These are phyloP conservation scores for Rhynchosporium graminicola DNA, from an alignment of 2,329 filamentous ascomycete genomes.

Conservation along the genomic window DNA sequence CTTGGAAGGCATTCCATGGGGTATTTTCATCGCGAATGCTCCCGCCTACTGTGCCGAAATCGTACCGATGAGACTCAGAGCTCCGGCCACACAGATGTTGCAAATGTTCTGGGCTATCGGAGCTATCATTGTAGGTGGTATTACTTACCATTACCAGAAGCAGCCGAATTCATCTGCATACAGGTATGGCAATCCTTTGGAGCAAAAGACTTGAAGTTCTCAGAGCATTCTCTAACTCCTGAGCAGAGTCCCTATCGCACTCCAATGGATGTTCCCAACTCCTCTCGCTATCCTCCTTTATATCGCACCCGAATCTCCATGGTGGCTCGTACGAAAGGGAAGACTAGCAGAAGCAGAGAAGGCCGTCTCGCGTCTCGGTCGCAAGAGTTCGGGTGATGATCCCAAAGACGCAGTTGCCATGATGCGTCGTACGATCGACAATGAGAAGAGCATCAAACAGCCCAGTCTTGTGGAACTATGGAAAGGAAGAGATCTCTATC, in stretches of 20 bases:
- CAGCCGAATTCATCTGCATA: conserved; percentile 42
- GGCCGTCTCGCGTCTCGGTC: conserved; percentile 53
- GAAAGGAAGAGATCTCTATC: conserved; percentile 55
- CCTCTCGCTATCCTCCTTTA: conserved; percentile 52
- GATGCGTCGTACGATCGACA: conserved; percentile 58
- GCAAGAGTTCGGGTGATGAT: conserved; percentile 40
- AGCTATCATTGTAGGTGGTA: conserved; percentile 58
- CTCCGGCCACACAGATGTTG: conserved; percentile 60
- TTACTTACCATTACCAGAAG: conserved; percentile 55
- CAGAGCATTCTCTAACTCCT: conserved; percentile 39
- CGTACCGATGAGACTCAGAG: conserved; percentile 58
- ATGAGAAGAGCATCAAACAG: conserved; percentile 50
- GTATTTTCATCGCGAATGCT: conserved; percentile 65
- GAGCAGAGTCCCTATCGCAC: conserved; percentile 50
- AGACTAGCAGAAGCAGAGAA: conserved; percentile 44
- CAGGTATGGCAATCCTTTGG: conserved; percentile 41
- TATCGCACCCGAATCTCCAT: conserved; percentile 46
- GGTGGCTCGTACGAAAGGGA: conserved; percentile 53
- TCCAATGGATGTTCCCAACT: conserved; percentile 56
- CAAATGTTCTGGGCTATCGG: conserved; percentile 69
- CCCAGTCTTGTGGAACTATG: conserved; percentile 53
- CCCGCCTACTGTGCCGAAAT: conserved; percentile 65
- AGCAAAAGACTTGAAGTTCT: conserved; percentile 18
- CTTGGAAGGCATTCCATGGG: conserved; percentile 64
- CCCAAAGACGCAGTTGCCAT: conserved; percentile 52